Base-by-base conservation (phyloP, 495 filamentous ascomycete genomes). In the Aspergillus kassunensis region DNA sequence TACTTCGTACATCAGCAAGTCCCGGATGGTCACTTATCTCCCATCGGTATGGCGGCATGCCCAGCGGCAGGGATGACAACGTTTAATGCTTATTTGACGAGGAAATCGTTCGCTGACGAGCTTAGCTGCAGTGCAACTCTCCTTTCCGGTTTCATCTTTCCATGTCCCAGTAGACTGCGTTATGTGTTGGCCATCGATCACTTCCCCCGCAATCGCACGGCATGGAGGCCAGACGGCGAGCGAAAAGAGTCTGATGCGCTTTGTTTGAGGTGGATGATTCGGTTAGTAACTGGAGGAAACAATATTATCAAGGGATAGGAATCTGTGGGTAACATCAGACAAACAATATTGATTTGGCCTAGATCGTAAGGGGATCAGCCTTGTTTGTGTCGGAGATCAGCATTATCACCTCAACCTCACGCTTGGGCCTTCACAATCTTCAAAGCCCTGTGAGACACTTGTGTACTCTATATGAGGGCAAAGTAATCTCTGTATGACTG, bases 361-460 rank as follows among this genome's bases (percentile, higher is more conserved):
- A 18, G 23, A 33, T 33, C 34, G 25, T 8, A 9, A 27, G 24
- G 21, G 24, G 52, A 49, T 49, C 49, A 18, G 45, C 54, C 55
- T 57, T 57, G 10, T 44, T 57, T 57, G 10, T 44, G 53, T 44
- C 34, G 35, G 16, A 9, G 50, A 51, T 45, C 46, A 39, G 19
- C 44, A 53, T 54, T 50, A 50, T 16, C 35, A 29, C 29, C 18
- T 16, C 23, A 2, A n/a, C 27, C 40, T 27, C 40, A 43, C 16
- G 20, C 4, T 43, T 23, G n/a, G n/a, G n/a, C n/a, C n/a, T n/a
- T n/a, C n/a, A n/a, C n/a, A 27, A 27, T 27, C 24, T 27, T 18
- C 46, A 20, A 21, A 49, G 31, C 34, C 33, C 40, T 34, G 33
- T 49, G 46, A 49, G 34, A 27, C 24, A 9, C 4, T 27, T 27